phyloP scores from a whole-genome alignment of 1,284 basidiomycete genomes.

The Anthracocystis walkeri region DNA sequence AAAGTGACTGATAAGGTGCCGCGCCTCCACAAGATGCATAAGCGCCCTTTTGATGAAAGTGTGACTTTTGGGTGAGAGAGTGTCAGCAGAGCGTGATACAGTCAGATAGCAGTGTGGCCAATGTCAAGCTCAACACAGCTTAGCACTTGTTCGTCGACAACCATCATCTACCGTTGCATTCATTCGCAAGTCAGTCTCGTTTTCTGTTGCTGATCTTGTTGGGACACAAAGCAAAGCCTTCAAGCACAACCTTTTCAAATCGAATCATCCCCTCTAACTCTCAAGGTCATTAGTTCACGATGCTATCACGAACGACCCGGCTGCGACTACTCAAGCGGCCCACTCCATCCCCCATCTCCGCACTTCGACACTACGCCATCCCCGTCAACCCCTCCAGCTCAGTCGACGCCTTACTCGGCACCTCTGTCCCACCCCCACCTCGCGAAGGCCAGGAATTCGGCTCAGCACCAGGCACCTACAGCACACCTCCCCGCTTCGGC shows the following conservation, averaged over 20 bases:
- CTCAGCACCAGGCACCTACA: slow-evolving; percentile 16
- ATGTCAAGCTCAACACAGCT: too few species aligned
- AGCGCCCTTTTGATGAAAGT: too few species aligned
- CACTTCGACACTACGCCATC: slow-evolving; percentile 34
- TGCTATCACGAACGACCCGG: slow-evolving; percentile 35
- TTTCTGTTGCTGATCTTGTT: too few species aligned
- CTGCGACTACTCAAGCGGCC: slow-evolving; percentile 15
- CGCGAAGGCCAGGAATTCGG: slow-evolving; percentile 24
- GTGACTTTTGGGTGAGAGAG: neutral
- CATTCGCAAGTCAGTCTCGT: too few species aligned
- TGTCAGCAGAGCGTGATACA: slow-evolving; percentile 1
- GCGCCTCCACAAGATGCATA: slow-evolving; percentile 30
- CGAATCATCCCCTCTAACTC: too few species aligned
- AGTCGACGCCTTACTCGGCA: slow-evolving; percentile 62
- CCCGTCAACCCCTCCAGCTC: slow-evolving; percentile 59
- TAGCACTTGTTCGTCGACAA: too few species aligned
- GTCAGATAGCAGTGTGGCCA: too few species aligned
- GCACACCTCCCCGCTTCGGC: slow-evolving; percentile 30
- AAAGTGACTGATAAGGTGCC: slow-evolving; percentile 20
- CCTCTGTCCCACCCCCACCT: slow-evolving; percentile 55
- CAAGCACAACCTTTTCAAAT: too few species aligned
- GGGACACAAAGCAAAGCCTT: too few species aligned
- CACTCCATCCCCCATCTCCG: neutral
- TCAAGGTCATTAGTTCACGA: slow-evolving; percentile 2
- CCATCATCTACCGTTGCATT: too few species aligned